phyloP scores from a whole-genome alignment of 805 yeast species.

The Suhomyces tanzawaensis region DNA sequence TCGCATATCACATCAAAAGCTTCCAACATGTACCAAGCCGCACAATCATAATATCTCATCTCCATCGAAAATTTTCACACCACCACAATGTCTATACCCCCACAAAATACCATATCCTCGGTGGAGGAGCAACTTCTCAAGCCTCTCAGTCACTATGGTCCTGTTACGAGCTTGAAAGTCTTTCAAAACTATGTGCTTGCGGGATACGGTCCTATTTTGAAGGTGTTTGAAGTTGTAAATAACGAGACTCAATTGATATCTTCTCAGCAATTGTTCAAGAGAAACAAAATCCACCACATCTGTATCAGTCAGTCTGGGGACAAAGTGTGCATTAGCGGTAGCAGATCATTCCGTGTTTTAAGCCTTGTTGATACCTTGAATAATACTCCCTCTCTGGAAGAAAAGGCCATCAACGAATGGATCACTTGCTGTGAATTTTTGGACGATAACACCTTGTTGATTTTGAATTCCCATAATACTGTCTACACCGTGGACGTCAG shows the following conservation, averaged over 20 bases:
- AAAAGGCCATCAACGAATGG: slow-evolving; percentile 74
- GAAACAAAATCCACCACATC: slow-evolving; percentile 84
- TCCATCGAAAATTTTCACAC: neutral
- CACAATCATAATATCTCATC: no score
- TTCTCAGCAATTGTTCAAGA: slow-evolving; percentile 50
- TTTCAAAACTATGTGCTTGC: slow-evolving; percentile 43
- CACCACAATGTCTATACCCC: slow-evolving; percentile 1
- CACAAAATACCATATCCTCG: slow-evolving; percentile 15
- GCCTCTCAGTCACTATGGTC: slow-evolving; percentile 52
- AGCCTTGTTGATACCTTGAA: slow-evolving; percentile 14
- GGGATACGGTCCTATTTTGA: slow-evolving; percentile 72
- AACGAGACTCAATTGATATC: slow-evolving; percentile 33
- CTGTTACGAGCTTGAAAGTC: slow-evolving; percentile 61
- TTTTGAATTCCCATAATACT: slow-evolving; percentile 80
- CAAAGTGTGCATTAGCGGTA: slow-evolving; percentile 59
- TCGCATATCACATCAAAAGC: no score
- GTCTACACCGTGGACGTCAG: slow-evolving; percentile 39
- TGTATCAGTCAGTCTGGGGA: slow-evolving; percentile 29
- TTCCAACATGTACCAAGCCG: no score
- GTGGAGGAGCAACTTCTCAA: slow-evolving; percentile 16
- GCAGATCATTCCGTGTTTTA: slow-evolving; percentile 56
- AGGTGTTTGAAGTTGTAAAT: slow-evolving; percentile 46
- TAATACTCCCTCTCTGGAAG: slow-evolving; percentile 33
- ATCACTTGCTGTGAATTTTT: slow-evolving; percentile 60
- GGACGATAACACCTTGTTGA: slow-evolving; percentile 31